A percentile compares a stretch with the other conserved stretches of the same genome.
phyloP scores from a whole-genome alignment of 768 basidiomycete species.

The Chalciporus sphaerocephalus region DNA sequence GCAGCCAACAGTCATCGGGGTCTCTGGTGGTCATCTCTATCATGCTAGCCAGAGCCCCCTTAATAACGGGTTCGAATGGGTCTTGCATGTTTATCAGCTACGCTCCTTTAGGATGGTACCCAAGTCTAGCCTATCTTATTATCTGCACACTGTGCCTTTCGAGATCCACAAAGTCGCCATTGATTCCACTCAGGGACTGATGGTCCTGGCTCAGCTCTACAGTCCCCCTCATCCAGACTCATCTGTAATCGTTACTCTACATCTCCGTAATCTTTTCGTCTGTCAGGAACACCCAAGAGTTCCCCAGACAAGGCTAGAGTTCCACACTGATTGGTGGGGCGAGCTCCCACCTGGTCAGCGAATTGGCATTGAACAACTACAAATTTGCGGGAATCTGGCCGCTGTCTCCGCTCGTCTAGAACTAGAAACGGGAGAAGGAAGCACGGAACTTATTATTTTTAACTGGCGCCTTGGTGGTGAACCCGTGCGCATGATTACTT shows the following conservation, averaged over 20 bases:
- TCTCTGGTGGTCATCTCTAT: constrained; percentile 31
- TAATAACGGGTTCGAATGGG: constrained; percentile 31
- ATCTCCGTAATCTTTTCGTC: constrained; percentile 52
- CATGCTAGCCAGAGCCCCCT: constrained; percentile 32
- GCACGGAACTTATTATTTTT: constrained; percentile 28
- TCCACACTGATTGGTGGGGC: constrained; percentile 35
- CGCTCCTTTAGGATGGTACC: constrained; percentile 30
- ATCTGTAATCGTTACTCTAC: constrained; percentile 32
- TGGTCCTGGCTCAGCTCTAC: constrained; percentile 30
- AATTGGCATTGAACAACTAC: constrained; percentile 27
- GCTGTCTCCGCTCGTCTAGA: constrained; percentile 28
- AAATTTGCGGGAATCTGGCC: constrained; percentile 25
- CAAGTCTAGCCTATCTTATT: constrained; percentile 24
- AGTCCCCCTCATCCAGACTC: constrained; percentile 27
- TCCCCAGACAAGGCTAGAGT: constrained; percentile 23
- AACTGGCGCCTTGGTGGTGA: constrained; percentile 28
- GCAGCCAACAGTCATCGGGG: constrained; percentile 32
- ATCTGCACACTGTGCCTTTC: constrained; percentile 32
- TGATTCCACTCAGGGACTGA: constrained; percentile 27
- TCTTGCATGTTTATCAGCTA: constrained; percentile 31
- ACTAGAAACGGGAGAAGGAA: constrained; percentile 31
- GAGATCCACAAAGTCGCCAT: constrained; percentile 33
- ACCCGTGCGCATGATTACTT: constrained; percentile 28
- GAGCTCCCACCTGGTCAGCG: constrained; percentile 31
- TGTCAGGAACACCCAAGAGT: constrained; percentile 52